Base-by-base conservation (phyloP, 2,329 filamentous ascomycete genomes). In the Stagonosporopsis rhizophila region DNA sequence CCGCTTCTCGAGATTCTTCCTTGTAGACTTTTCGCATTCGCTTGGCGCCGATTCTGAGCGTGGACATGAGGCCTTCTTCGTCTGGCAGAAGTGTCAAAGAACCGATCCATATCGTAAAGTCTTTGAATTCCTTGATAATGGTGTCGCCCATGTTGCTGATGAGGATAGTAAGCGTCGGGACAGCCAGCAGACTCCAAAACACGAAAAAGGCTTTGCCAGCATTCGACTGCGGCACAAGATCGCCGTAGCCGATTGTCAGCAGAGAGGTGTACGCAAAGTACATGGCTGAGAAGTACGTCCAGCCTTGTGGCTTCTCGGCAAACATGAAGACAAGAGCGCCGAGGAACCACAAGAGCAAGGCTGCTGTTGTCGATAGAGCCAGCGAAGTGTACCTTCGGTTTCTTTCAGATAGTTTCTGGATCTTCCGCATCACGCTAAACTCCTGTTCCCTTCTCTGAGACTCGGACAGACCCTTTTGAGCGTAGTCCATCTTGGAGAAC, bases 191-290 rank as follows among this genome's bases (percentile, higher is more conserved):
- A 14, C 80, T 81, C 83, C 83, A 85, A 57, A 85, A 79, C 1
- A 85, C 81, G 62, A 85, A 85, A 61, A 85, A 85, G 1, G 81
- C 76, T 62, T 80, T 82, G 8, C 81, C 81, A 12, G 80, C 77
- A 59, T 84, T 84, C 46, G 77, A 80, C 14, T 72, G 69, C 0
- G 79, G 80, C 1, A 72, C 70, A 20, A 78, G 73, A 59, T 85
- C 82, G 25, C 83, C 83, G 59, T 85, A 85, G 2, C 83, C 83
- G 40, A 85, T 83, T 0, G 83, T 85, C 23, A 84, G 65, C 11
- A 85, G 77, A 4, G 78, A 79, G 0, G 78, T 79, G 61, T 82
- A 85, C 5, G 80, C 73, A 63, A 85, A 85, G 65, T 85, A 85
- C 1, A 85, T 66, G 0, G 78, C 72, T 5, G 78, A 67, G 56